Evolutionary conservation across 2,329 filamentous ascomycete genomes (phyloP).

Genomic region (Penicillium sp.): DNA sequence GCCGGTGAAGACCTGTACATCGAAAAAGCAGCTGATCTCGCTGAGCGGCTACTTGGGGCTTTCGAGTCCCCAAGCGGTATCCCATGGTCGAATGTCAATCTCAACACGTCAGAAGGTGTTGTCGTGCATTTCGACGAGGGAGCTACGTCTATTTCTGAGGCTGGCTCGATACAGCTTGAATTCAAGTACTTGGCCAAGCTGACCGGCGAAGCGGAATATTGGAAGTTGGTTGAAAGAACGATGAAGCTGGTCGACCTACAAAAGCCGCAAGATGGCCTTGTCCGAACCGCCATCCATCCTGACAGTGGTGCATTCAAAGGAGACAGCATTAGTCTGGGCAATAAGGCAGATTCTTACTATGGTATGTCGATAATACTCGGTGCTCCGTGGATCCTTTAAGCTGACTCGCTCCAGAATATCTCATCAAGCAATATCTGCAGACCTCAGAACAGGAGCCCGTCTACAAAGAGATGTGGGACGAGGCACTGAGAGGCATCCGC

Average conservation of each 20-base stretch:
- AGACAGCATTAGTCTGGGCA: conserved; percentile 84
- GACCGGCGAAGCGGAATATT: conserved; percentile 88
- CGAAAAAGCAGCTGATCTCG: conserved; percentile 91
- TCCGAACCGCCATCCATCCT: conserved; percentile 88
- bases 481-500: conserved; percentile 78
- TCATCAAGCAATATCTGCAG: conserved; percentile 97
- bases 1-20: conserved; percentile 88
- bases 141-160: conserved; percentile 90
- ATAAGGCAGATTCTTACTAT: conserved; percentile 95
- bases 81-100: conserved; percentile 85
- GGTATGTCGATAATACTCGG: conserved; percentile 34
- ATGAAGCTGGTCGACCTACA: conserved; percentile 90
- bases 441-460: conserved; percentile 81
- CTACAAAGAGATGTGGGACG: conserved; percentile 91
- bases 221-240: conserved; percentile 86
- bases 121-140: conserved; percentile 80
- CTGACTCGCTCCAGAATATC: conserved; percentile 62
- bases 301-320: conserved; percentile 75
- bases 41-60: conserved; percentile 79
- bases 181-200: conserved; percentile 96
- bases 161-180: conserved; percentile 87
- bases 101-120: conserved; percentile 73
- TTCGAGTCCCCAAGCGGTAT: conserved; percentile 86
- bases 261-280: conserved; percentile 71
- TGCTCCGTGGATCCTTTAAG: not conserved